Base-by-base conservation (phyloP, 192 early-diverging fungal species). In the Cetraspora pellucida region DNA sequence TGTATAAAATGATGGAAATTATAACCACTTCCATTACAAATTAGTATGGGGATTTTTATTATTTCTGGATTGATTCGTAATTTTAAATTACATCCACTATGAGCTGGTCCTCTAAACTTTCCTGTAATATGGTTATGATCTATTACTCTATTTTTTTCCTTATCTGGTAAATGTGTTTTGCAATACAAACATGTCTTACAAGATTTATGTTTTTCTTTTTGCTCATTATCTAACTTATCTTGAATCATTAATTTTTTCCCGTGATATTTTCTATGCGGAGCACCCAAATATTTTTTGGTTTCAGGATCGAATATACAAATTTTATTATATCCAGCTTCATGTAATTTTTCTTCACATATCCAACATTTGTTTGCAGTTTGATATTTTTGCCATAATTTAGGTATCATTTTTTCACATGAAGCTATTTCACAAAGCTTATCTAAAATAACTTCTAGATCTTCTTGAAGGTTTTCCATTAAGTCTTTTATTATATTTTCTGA, bases 271-370 rank as follows among this genome's bases (percentile, higher is more conserved):
- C 66, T 68, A 68, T 68, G 66, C 4, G 66, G 45, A 68, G 66
- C 37, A 45, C 66, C 66, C 44, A 68, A 68, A 3, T 68, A 68
- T 68, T 68, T 68, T 68, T 68, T 37, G 4, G 66, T 68, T 68
- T 68, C 66, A 45, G 66, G 66, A 68, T 68, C 37, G 44, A 68
- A 68, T 46, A 68, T 37, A 45, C 66, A 0, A 68, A 68, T 68
- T 68, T 68, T 68, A 68, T 68, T 68, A 46, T 68, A 68, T 68
- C 66, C 66, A 4, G 66, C 44, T 68, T 68, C 66, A 68, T 68
- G 44, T 68, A 46, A 68, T 44, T 68, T 68, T 46, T 47, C 66
- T 68, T 68, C 66, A 68, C 44, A 68, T 43, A 0, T 5, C 66
- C 66, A 68, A 68, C 66, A 68, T 28, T 68, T 68, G 1, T 46